Evolutionary conservation across 164 flowering plant species (phyloP).

Genomic region (Stephania cephalantha): DNA sequence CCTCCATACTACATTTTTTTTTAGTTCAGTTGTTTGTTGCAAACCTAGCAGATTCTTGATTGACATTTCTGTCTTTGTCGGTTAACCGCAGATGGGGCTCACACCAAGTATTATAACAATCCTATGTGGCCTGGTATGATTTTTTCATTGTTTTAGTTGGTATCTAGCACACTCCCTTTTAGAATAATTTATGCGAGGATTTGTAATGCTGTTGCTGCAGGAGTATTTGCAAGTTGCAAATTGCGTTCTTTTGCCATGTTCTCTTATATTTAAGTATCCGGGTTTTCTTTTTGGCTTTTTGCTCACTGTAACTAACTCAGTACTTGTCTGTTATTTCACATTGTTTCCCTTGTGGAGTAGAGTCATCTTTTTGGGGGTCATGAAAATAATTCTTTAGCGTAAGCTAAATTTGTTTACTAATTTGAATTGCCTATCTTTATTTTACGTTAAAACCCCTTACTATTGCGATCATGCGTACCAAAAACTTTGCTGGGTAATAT

Average conservation of each 20-base stretch:
- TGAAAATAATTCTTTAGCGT: too few relatives aligned
- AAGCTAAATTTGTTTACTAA: too few relatives aligned
- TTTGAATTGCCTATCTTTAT: neutral
- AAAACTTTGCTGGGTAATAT: neutral
- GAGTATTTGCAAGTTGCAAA: too few relatives aligned
- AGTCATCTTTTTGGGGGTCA: neutral
- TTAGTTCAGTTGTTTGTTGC: neutral
- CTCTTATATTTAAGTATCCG: neutral
- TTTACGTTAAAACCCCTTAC: neutral
- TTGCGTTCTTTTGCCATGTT: neutral
- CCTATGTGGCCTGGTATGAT: slow-evolving; percentile 98
- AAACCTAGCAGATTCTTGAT: neutral
- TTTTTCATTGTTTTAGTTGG: neutral
- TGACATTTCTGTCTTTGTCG: neutral
- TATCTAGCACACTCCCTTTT: neutral
- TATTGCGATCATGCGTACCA: neutral
- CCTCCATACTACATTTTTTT: neutral
- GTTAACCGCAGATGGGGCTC: slow-evolving; percentile 30
- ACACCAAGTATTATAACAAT: slow-evolving; percentile 65
- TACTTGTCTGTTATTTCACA: neutral
- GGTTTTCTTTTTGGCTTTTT: neutral
- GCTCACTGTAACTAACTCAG: neutral
- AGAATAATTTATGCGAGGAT: neutral
- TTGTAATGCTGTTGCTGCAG: neutral
- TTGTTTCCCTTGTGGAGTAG: neutral